phyloP scores from a whole-genome alignment of 129 eudicot species.

The Artemisia argyi region DNA sequence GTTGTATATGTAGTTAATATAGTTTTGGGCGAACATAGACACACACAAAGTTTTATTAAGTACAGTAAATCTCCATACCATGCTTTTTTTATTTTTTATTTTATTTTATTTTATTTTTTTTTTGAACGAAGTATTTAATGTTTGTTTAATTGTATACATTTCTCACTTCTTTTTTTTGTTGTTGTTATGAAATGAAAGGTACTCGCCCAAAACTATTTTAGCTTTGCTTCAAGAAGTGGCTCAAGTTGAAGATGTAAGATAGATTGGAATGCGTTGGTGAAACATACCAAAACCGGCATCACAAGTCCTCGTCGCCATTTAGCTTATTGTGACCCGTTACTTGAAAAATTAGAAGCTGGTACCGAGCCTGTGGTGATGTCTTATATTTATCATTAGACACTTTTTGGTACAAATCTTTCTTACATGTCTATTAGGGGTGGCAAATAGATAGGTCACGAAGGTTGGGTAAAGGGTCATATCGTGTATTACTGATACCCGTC shows the following conservation, averaged over 20 bases:
- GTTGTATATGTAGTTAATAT: no score
- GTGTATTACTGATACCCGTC: no score
- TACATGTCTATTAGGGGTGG: conserved; percentile 9
- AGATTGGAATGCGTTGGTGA: conserved; percentile 68
- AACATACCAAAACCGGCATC: conserved; percentile 67
- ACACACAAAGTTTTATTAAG: no score
- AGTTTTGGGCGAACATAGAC: no score
- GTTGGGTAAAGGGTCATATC: not conserved
- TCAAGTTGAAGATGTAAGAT: conserved; percentile 40
- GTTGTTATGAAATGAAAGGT: conserved; percentile 47
- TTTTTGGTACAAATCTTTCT: conserved; percentile 30
- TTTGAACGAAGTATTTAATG: no score
- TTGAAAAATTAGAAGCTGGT: conserved; percentile 41
- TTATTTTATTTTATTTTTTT: no score
- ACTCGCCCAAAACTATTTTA: conserved; percentile 53
- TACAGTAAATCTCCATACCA: no score
- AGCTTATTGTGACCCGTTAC: conserved; percentile 59
- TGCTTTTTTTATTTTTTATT: no score
- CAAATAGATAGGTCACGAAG: not conserved
- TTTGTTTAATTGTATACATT: no score
- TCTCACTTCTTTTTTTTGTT: not conserved
- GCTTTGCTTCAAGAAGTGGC: conserved; percentile 72
- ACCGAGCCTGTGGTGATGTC: conserved; percentile 52
- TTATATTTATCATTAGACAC: not conserved
- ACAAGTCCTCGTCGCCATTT: conserved; percentile 74